Base-by-base conservation (phyloP, 495 filamentous ascomycete species). In the Chaetomium fimeti region DNA sequence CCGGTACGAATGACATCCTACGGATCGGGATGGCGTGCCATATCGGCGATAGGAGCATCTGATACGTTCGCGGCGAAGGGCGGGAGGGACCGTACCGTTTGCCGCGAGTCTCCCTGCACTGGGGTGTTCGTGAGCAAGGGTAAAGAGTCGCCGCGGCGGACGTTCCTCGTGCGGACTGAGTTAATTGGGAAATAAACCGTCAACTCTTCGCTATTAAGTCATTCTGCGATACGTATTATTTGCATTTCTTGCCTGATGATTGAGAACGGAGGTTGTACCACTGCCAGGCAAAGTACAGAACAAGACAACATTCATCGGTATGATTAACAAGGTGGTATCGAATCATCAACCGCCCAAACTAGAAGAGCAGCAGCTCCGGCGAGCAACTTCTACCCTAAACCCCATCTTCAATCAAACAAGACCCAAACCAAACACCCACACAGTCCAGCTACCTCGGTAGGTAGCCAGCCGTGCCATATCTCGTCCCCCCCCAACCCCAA, bases 291-390 rank as follows among this genome's bases (percentile, higher is more conserved):
- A 12, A 49, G 6, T 11, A 24, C 8, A 6, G 12, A 22, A 49
- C 9, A 49, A 24, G 16, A 29, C 7, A 16, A 43, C 38, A 15
- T 47, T 48, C 24, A 47, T 32, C n/a, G 16, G 11, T 29, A 59
- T 22, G 25, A 36, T 32, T 59, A 59, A 47, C 42, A 59, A 59
- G 15, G 38, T 36, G 42, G 57, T 48, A 59, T 48, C 57, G 15
- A 20, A 28, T 20, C 57, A 47, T 29, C 25, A 29, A 20, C 25
- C 42, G 32, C 27, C 56, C 16, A 32, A 1, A 27, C 38, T 45
- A 7, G 16, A 12, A 43, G 25, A 25, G 20, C 1, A 36, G 32
- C 32, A n/a, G n/a, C n/a, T n/a, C 32, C 32, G 12, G 12, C 32
- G 32, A 36, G 32, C 32, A 36, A 36, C 32, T 11, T 20, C 24